phyloP scores from a whole-genome alignment of 495 filamentous ascomycete species.

The Aspergillus asperescens region DNA sequence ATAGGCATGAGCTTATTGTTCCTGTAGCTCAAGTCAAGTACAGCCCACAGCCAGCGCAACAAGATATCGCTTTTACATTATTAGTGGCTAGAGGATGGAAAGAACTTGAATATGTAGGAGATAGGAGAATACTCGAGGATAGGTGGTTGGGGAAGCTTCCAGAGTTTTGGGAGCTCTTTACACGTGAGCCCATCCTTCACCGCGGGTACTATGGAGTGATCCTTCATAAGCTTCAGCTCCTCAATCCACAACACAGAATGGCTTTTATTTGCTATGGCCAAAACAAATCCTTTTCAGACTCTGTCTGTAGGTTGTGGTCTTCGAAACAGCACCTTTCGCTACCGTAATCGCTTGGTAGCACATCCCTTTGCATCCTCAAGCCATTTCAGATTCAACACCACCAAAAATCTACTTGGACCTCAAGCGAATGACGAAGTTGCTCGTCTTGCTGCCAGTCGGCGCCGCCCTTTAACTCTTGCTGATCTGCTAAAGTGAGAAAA shows the following conservation, averaged over 20 bases:
- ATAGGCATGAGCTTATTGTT: too few species aligned
- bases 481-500: conserved; percentile 74
- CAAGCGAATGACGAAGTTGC: conserved; percentile 69
- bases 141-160: too few species aligned
- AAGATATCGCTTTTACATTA: too few species aligned
- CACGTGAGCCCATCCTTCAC: conserved; percentile 10
- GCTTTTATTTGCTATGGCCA: conserved; percentile 20
- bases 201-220: neutral
- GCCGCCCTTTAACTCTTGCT: conserved; percentile 76
- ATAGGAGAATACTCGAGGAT: too few species aligned
- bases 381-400: conserved; percentile 15
- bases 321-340: neutral
- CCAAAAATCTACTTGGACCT: conserved; percentile 25
- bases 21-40: too few species aligned
- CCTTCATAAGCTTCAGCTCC: neutral
- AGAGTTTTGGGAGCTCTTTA: too few species aligned
- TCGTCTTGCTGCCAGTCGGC: conserved; percentile 66
- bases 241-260: conserved; percentile 16
- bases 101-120: too few species aligned
- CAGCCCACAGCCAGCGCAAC: too few species aligned
- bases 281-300: conserved; percentile 13
- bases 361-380: conserved; percentile 11
- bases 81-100: too few species aligned
- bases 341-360: neutral
- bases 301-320: conserved; percentile 14